Base-by-base conservation (phyloP, 805 yeast species). In the Candida taoyuanica region DNA sequence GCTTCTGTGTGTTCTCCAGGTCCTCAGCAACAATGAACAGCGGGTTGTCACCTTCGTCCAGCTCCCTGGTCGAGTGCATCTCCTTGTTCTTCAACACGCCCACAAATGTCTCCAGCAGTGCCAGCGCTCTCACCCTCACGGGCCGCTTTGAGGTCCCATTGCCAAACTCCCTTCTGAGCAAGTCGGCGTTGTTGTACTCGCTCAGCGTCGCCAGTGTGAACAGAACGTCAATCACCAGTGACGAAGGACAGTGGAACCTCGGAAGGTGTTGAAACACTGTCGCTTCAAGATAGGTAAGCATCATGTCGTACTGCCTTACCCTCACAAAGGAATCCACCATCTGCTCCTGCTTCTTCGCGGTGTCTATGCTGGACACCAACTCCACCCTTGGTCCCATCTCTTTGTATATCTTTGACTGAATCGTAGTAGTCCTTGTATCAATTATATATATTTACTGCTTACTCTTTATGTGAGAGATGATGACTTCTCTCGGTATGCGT, bases 121-220 rank as follows among this genome's bases (percentile, higher is more conserved):
- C 60, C 5, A 60, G 28, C 0, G 70, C 62, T 26, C 74, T 57
- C 12, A 54, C 44, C 29, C 57, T 46, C 8, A 69, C 28, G 0
- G 63, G 53, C 5, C 53, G 48, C 28, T 59, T 55, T 0, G 62
- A 52, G 14, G 20, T 42, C 25, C 37, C 45, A 46, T 28, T 53
- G 45, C 20, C 58, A 45, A 50, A 33, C 7, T 62, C 64, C 24
- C 47, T 55, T 8, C 40, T 29, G 14, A 59, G 42, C 4, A 52
- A 16, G 5, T 54, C 42, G 14, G 49, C 52, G 27, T 47, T 50
- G 26, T 48, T 47, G 30, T 49, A 51, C 1, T 51, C 50, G 0
- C 67, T 58, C 1, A 64, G 42, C 0, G 71, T 62, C 0, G 60
- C 59, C 18, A 68, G 40, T 1, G 73, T 64, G 31, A 70, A 52